Evolutionary conservation across 208 protist genomes (phyloP), one percentile per base, ranked within the genome.

Genomic region (Leishmania tropica): DNA sequence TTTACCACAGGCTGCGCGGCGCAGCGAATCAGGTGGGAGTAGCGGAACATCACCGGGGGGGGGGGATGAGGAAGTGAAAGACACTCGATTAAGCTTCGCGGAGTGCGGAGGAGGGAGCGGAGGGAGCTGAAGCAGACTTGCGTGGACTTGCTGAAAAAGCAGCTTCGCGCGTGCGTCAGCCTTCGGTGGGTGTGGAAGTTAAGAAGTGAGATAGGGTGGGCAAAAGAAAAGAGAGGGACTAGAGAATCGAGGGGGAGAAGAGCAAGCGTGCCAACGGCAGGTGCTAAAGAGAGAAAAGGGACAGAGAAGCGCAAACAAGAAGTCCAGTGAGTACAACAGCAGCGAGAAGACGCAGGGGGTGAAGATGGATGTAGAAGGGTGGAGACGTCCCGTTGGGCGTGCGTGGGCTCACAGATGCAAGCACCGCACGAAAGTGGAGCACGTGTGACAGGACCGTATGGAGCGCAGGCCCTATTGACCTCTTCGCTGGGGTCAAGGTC

Each of bases 1-100:
- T 91, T 91, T 71, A 97, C 85, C 40, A 95, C 80, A 11, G 91
- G 86, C 81, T 90, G 87, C 45, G 78, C 83, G 19, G 85, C 86
- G 53, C 76, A 76, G 54, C 86, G 90, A 40, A 93, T 81, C 15
- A 93, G 15, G 54, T 54, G 62, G 42, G 85, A 87, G 42, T 74
- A 75, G 40, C 89, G 91, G 13, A 93, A 58, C 91, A 95, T 96
- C 13, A 53, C 56, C 13, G 35, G 24, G 1, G 17, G 24, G 1
- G 17, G 19, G n/a, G 62, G 7, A 48, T 73, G n/a, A 42, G 17
- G 51, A 58, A 28, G 40, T 7, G 17, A 24, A 56, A 71, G 21
- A 71, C 4, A 17, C 37, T 73, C 68, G 5, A 51, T 73, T 24
- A 72, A 56, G 40, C 35, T 51, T 62, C 53, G 31, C 21, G 56